Evolutionary conservation across 1,284 basidiomycete species (phyloP).

Genomic region (Phellinidium pouzarii): DNA sequence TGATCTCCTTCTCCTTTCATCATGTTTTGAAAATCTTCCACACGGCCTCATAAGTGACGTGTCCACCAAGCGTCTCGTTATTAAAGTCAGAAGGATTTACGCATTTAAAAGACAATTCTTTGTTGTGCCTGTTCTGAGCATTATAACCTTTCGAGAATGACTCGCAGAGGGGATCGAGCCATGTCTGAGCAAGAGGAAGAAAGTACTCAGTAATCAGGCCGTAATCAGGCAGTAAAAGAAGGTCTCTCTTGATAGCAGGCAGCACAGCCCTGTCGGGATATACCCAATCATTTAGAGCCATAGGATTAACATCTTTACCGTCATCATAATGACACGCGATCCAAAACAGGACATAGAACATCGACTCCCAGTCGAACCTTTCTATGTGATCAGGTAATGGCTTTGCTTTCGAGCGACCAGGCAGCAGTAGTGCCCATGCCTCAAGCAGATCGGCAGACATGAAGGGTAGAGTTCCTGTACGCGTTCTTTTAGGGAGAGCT

Average conservation of each 20-base stretch:
- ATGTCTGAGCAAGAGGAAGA: background rate
- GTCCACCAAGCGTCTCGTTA: background rate
- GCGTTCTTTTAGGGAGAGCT: background rate
- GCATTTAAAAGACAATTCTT: background rate
- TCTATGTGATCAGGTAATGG: background rate
- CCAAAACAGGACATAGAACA: conserved; percentile 10
- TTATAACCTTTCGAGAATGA: background rate
- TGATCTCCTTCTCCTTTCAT: too few species aligned
- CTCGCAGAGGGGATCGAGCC: background rate
- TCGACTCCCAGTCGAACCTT: conserved; percentile 7
- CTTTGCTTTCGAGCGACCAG: too few species aligned
- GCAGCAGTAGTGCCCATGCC: background rate
- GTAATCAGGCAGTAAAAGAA: background rate
- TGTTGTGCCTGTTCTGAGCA: background rate
- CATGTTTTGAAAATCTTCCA: conserved; percentile 2
- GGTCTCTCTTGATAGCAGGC: background rate
- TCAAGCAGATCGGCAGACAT: conserved; percentile 5
- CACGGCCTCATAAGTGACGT: background rate
- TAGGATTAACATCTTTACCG: background rate
- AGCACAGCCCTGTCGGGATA: background rate
- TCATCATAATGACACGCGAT: background rate
- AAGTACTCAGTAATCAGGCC: background rate
- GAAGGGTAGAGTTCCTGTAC: conserved; percentile 8
- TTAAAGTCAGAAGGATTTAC: too few species aligned
- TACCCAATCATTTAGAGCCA: background rate